Base-by-base conservation (phyloP, 345 rosid genomes). In the Eucalyptus brandiana region DNA sequence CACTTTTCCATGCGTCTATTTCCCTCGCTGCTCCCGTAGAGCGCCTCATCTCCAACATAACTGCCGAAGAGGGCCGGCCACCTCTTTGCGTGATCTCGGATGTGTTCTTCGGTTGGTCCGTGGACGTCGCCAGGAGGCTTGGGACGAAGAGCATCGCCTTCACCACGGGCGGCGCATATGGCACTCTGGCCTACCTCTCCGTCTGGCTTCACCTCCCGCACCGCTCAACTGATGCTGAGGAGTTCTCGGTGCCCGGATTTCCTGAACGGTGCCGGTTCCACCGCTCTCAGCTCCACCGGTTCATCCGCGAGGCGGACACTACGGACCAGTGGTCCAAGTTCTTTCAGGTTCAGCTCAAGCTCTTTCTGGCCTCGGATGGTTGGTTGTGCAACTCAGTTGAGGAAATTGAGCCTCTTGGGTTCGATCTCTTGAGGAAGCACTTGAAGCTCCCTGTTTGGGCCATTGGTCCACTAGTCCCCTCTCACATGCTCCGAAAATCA, bases 121-220 rank as follows among this genome's bases (percentile, higher is more conserved):
- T 60, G 67, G 67, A 60, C 32, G 4, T 28, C 8, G 32, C 67
- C 32, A 60, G 67, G 67, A 28, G 8, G 67, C 67, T 12, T 28
- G 67, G 67, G 32, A 60, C 67, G 67, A 60, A 60, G 67, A 60
- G 67, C 67, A 60, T 60, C n/a, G 32, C 17, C 32, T 60, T 60
- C 67, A 60, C 67, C 67, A 60, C 67, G 16, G 8, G 32, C 17
- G 67, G 67, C 4, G 67, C 67, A 60, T 60, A 60, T 12, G 32
- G 67, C 67, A 12, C 67, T 60, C 8, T 28, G 67, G 67, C 67
- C 16, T 92, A 88, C 81, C 3, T 83, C 5, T 95, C 95, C 17
- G 0, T 94, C 17, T 93, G 94, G 96, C 67, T 91, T 56, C 91
- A 90, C 90, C 94, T 94, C 51, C 94, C 95, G 32, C 96, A 93